Percentiles rank a stretch among this genome's conserved stretches.
These are phyloP conservation scores for Ustilago shanxiensis DNA, from an alignment of 1,284 basidiomycete genomes.

Conservation along the genomic window DNA sequence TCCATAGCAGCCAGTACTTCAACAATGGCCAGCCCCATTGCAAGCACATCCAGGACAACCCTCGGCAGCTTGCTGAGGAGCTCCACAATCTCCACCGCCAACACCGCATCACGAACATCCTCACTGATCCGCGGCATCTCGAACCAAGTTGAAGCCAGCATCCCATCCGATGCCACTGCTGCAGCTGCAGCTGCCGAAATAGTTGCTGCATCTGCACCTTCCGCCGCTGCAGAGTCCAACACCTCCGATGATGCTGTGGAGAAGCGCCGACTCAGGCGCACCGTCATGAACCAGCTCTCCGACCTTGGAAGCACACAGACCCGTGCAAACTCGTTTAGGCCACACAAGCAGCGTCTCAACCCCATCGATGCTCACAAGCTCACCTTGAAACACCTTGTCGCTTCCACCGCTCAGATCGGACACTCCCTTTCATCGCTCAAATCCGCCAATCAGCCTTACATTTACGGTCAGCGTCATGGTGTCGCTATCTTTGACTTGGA, in stretches of 20 bases:
- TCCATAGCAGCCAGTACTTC: not conserved
- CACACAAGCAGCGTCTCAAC: slow-evolving; percentile 79
- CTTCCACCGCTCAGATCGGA: slow-evolving; percentile 93
- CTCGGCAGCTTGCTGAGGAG: slow-evolving; percentile 40
- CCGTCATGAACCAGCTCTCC: slow-evolving; percentile 76
- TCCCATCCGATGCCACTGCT: slow-evolving; percentile 15
- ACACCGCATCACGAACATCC: slow-evolving; percentile 5
- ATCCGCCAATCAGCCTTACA: slow-evolving; percentile 89
- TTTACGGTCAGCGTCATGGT: slow-evolving; percentile 90
- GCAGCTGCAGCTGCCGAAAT: slow-evolving; percentile 12
- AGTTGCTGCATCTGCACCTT: not conserved
- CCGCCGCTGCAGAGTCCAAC: slow-evolving; percentile 14
- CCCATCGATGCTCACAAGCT: slow-evolving; percentile 77
- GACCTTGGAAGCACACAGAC: slow-evolving; percentile 83
- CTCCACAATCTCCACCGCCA: slow-evolving; percentile 13
- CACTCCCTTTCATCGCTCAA: slow-evolving; percentile 86
- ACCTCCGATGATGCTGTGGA: slow-evolving; percentile 31
- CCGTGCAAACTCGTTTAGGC: slow-evolving; percentile 79
- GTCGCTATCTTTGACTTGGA: slow-evolving; percentile 96
- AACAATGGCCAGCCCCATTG: slow-evolving; percentile 54
- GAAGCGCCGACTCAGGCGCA: slow-evolving; percentile 48
- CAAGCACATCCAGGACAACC: slow-evolving; percentile 49
- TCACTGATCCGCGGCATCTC: slow-evolving; percentile 20
- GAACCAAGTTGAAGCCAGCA: slow-evolving; percentile 12
- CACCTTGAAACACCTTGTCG: slow-evolving; percentile 89